Base-by-base conservation (phyloP, 345 rosid genomes). In the Litchi chinensis region DNA sequence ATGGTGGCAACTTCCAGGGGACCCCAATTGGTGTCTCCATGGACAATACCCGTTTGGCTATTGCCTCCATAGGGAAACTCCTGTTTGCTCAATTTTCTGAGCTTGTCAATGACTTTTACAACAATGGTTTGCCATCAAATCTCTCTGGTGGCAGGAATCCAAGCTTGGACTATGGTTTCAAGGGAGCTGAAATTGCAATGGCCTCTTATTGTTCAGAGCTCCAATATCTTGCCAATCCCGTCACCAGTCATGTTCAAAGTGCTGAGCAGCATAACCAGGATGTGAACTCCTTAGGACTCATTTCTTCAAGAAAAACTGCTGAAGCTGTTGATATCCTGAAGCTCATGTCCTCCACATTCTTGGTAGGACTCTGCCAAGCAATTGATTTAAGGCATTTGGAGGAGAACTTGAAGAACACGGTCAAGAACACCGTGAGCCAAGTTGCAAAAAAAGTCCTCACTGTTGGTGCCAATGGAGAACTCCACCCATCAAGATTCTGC, bases 151-250 rank as follows among this genome's bases (percentile, higher is more conserved):
- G 94, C 12, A 85, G 91, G 74, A 89, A 92, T 73, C 96, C 94
- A 10, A 92, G 96, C 80, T 77, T 92, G 79, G 94, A 92, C 81
- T 92, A 92, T 63, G 94, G 94, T 12, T 90, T 92, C 77, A 90
- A 92, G 81, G 96, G 94, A 5, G 94, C 94, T 40, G 94, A 92
- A 71, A 89, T 92, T 19, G 94, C 96, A 5, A 92, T 90, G 93
- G 94, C 94, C 57, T 85, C 89, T 1, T 88, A 88, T 72, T 88
- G 90, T 46, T 88, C 90, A 0, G 91, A 87, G 85, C 86, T 88
- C 24, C 91, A 88, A n/a, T 85, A 73, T 70, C 80, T 88, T 2
- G 91, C 85, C 1, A 88, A 88, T 79, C 91, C 90, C 0, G 90
- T 88, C 57, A 88, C 91, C 4, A 88, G 64, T 79, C 91, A 88